These are phyloP conservation scores for Talaromyces sp. DNA, from an alignment of 2,329 filamentous ascomycete genomes.

Conservation along the genomic window DNA sequence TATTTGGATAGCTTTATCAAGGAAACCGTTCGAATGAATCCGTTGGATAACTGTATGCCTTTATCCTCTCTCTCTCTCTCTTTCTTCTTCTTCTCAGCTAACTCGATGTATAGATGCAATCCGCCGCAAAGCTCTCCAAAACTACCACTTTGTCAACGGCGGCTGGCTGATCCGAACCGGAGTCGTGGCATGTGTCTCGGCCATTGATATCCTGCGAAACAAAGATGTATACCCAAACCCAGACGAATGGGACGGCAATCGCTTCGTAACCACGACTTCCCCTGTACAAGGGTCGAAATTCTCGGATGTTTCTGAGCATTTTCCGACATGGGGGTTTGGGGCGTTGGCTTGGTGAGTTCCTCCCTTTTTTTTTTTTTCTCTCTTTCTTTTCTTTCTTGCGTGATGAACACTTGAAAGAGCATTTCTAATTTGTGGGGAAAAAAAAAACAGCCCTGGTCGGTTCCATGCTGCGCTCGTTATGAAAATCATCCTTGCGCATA, in stretches of 20 bases:
- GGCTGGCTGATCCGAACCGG: background rate
- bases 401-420: too few species aligned
- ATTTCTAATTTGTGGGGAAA: too few species aligned
- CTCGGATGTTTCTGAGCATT: background rate
- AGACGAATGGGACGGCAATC: background rate
- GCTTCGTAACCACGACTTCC: background rate
- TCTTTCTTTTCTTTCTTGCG: too few species aligned
- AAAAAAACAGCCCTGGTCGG: background rate
- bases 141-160: background rate
- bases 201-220: background rate
- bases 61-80: background rate
- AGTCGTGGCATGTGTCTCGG: background rate
- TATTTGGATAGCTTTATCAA: constrained; percentile 2
- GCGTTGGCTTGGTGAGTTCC: background rate
- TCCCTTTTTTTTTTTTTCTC: background rate
- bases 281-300: background rate
- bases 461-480: background rate
- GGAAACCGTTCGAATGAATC: background rate
- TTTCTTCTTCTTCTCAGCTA: background rate
- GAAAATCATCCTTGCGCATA: background rate
- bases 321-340: background rate
- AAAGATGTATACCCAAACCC: background rate
- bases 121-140: constrained; percentile 3
- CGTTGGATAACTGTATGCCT: background rate
- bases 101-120: background rate